These are phyloP conservation scores for Hypomontagnella submonticulosa DNA, from an alignment of 495 filamentous ascomycete species.

Conservation along the genomic window DNA sequence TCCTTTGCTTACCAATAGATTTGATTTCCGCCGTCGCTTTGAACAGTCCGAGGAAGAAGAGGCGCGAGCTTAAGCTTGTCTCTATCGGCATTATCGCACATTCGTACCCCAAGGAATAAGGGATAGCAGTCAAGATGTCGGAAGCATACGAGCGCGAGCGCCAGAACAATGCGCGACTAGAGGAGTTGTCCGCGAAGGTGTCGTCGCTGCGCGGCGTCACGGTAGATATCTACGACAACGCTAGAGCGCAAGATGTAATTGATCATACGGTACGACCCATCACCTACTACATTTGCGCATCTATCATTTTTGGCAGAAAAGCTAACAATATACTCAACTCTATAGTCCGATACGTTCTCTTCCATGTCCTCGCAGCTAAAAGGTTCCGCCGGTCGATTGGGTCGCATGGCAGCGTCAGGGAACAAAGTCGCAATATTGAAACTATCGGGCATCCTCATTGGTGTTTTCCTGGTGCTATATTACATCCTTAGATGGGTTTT, in stretches of 20 bases:
- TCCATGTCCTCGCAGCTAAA: slow-evolving; percentile 74
- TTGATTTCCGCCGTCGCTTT: slow-evolving; percentile 1
- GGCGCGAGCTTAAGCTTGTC: neutral
- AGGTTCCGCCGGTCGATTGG: slow-evolving; percentile 85
- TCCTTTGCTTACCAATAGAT: neutral
- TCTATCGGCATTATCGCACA: neutral
- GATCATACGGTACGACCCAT: slow-evolving; percentile 76
- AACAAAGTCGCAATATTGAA: slow-evolving; percentile 92
- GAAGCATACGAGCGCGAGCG: slow-evolving; percentile 95
- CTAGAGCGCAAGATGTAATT: slow-evolving; percentile 84
- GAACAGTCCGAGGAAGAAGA: slow-evolving; percentile 1
- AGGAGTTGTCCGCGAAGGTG: slow-evolving; percentile 89
- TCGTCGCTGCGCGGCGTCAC: slow-evolving; percentile 93
- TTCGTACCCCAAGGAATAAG: neutral
- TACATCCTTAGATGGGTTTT: slow-evolving; percentile 76
- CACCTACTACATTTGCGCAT: neutral
- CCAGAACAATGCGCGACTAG: slow-evolving; percentile 96
- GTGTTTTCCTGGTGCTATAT: slow-evolving; percentile 77
- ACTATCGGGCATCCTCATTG: slow-evolving; percentile 84
- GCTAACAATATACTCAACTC: slow-evolving; percentile 1
- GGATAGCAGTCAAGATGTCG: slow-evolving; percentile 71
- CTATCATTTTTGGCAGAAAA: neutral
- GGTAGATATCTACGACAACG: slow-evolving; percentile 97
- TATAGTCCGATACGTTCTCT: slow-evolving; percentile 66
- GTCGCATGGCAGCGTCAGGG: slow-evolving; percentile 89